phyloP scores from a whole-genome alignment of 129 eudicot genomes.

The Arctium minus region DNA sequence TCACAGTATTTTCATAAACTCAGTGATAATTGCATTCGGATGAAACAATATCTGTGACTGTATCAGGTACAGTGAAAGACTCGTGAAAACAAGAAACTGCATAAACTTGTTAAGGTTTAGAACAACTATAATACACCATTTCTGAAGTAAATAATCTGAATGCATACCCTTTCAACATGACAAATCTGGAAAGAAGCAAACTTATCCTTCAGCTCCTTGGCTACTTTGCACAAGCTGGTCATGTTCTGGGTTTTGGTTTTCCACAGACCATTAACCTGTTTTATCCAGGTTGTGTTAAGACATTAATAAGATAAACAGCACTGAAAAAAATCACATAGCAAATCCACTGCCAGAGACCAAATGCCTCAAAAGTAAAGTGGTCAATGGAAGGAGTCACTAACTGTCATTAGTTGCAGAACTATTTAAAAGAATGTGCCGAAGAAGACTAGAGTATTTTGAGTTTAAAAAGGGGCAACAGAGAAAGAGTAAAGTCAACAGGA shows the following conservation, averaged over 20 bases:
- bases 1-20: background rate
- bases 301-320: background rate
- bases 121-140: background rate
- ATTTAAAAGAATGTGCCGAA: too few species aligned
- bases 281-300: background rate
- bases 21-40: background rate
- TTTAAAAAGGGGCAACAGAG: too few species aligned
- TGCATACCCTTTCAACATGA: slow-evolving; percentile 79
- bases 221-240: slow-evolving; percentile 78
- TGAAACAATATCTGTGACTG: background rate
- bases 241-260: slow-evolving; percentile 74
- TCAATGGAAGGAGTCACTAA: background rate
- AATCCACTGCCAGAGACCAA: background rate
- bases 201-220: slow-evolving; percentile 69
- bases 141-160: background rate
- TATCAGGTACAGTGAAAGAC: background rate
- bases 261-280: slow-evolving; percentile 79
- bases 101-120: background rate
- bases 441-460: too few species aligned
- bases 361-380: background rate
- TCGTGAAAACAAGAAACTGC: background rate
- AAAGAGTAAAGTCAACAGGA: too few species aligned
- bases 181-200: slow-evolving; percentile 64
- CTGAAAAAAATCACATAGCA: background rate
- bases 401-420: background rate